Evolutionary conservation across 257 asterid species (phyloP).

Genomic region (Buddleja alternifolia): DNA sequence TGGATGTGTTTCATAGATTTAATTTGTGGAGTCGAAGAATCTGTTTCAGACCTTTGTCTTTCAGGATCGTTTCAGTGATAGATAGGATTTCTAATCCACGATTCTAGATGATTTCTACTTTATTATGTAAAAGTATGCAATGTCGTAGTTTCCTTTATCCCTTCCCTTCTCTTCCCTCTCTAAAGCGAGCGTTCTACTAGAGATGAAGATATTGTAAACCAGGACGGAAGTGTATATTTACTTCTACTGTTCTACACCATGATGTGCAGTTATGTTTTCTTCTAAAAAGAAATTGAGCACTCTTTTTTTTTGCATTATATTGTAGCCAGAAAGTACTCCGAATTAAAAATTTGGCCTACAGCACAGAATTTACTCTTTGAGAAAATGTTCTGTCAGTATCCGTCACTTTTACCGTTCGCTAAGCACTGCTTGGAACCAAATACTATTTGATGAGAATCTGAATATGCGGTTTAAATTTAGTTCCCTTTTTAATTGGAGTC

Average conservation of each 20-base stretch:
- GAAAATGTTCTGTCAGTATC: no score
- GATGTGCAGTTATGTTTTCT: neutral
- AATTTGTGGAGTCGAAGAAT: neutral
- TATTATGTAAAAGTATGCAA: neutral
- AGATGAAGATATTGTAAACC: neutral
- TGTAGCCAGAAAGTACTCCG: no score
- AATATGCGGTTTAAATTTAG: neutral
- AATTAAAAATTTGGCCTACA: neutral
- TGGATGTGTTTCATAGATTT: neutral
- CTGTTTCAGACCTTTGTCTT: neutral
- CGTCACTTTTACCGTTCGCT: no score
- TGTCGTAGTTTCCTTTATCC: neutral
- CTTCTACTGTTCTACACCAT: neutral
- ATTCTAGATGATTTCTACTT: neutral
- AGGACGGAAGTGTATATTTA: neutral
- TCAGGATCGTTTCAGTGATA: neutral
- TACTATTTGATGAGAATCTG: neutral
- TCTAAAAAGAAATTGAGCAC: no score
- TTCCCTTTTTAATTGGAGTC: neutral
- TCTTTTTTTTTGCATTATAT: no score
- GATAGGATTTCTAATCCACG: neutral
- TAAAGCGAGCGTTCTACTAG: neutral
- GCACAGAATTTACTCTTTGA: neutral
- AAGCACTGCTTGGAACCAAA: no score
- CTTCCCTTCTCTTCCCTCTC: neutral